Base-by-base conservation (phyloP, 129 eudicot species). In the Chrysanthemum makinoi region DNA sequence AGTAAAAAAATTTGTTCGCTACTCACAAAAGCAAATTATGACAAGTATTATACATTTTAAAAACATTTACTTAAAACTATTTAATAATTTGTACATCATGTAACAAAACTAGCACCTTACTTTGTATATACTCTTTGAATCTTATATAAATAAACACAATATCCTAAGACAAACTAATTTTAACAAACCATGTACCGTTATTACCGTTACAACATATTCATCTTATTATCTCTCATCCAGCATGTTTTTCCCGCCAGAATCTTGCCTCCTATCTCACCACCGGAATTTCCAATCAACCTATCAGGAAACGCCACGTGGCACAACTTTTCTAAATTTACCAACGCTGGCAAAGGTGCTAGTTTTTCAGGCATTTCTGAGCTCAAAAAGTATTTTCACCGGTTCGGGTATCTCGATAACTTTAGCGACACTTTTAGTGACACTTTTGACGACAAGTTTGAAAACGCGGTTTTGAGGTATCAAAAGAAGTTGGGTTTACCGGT, bases 321-420 rank as follows among this genome's bases (percentile, higher is more conserved):
- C 67, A 60, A 50, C 50, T 86, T 92, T 53, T 59, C 81, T 0
- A 86, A 75, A 43, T 79, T 92, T 51, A 24, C 75, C n/a, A 87
- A 87, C 79, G 86, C 86, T 76, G 86, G 81, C 3, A 89, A 83
- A 17, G 97, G 97, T 33, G 80, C 76, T 77, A 72, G 65, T 16
- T 74, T 85, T 69, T 33, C 83, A 55, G 97, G 97, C 26, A 83
- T 90, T 67, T 73, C 91, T 1, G 87, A 83, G 78, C 89, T 90
- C 72, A 90, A 87, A 71, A 75, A 74, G 61, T 90, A 90, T 80
- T 87, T 90, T 80, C 83, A 77, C 26, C 87, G 90, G 11, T 93
- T 93, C 73, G 98, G 98, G 4, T 93, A 93, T 82, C 83, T 93
- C 33, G 58, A 80, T 6, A 10, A 7, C 28, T n/a, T 74, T 26